A percentile compares a stretch with the other conserved stretches of the same genome.
phyloP scores from a whole-genome alignment of 2,329 filamentous ascomycete species.

The Colletotrichum phormii region DNA sequence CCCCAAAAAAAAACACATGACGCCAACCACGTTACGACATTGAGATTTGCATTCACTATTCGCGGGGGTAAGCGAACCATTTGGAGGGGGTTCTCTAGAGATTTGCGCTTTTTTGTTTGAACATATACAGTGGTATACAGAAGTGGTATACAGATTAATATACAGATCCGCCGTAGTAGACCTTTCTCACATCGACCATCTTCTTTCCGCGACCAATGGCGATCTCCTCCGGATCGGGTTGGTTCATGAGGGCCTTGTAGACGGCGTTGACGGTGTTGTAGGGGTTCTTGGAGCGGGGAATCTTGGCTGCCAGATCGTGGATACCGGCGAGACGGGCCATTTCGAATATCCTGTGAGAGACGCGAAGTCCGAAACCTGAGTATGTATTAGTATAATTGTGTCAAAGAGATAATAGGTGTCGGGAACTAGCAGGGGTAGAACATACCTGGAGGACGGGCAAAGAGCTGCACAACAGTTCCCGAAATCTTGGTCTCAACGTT shows the following conservation, averaged over 20 bases:
- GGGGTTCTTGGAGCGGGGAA: constrained; percentile 88
- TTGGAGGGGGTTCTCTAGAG: constrained; percentile 9
- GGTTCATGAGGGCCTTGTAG: constrained; percentile 83
- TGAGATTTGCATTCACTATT: background rate
- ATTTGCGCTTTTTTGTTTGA: constrained; percentile 33
- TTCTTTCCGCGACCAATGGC: constrained; percentile 92
- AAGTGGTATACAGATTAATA: constrained; percentile 54
- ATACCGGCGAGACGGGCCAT: constrained; percentile 91
- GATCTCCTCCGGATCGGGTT: constrained; percentile 89
- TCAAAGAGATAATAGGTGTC: constrained; percentile 1
- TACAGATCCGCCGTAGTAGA: constrained; percentile 90
- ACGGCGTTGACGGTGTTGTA: constrained; percentile 98
- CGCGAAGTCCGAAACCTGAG: constrained; percentile 91
- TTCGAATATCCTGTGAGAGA: constrained; percentile 92
- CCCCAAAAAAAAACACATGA: background rate
- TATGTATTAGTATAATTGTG: background rate
- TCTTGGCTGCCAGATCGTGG: constrained; percentile 84
- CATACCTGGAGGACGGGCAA: constrained; percentile 87
- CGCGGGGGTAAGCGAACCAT: background rate
- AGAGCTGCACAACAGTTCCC: constrained; percentile 86
- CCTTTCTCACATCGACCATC: constrained; percentile 94
- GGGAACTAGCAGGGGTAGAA: constrained; percentile 26
- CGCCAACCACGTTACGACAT: background rate
- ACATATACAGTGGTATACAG: constrained; percentile 35
- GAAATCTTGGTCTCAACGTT: constrained; percentile 86